Base-by-base conservation (phyloP, 352 stramenopile species). In the Phytophthora quininea region DNA sequence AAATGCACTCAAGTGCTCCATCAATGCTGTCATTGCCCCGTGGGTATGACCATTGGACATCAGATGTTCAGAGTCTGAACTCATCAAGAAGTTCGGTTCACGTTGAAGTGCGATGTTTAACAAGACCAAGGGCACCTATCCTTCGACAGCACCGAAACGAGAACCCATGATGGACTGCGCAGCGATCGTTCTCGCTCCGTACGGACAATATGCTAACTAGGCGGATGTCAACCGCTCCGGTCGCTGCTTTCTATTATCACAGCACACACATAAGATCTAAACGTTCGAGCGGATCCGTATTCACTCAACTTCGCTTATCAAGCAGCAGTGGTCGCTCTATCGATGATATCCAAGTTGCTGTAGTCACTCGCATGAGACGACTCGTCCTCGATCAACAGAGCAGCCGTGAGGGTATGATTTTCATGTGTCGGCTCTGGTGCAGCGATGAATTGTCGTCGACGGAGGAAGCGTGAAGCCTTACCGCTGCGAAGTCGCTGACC, bases 401-500 rank as follows among this genome's bases (percentile, higher is more conserved):
- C 56, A 32, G 57, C 29, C 32, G 63, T 58, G 9, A 76, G 43
- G 15, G 43, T 54, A 40, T 62, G 54, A 35, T 47, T 65, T 9
- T 69, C 64, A 15, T 49, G 24, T 0, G 33, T 62, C 11, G 42
- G 31, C 31, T 63, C 54, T 0, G 53, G 49, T 7, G 58, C 43
- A 51, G 63, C 43, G 40, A 63, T 59, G 35, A 54, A 65, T 45
- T 64, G 51, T 49, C 56, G 52, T 10, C 43, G 40, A 19, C 42
- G 60, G 46, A 37, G 62, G 14, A 76, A 73, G 11, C 54, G 43
- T 31, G 64, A 69, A 0, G 45, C 35, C 29, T 61, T 62, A 10
- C 75, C 37, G n/a, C 12, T 66, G 32, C 58, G 37, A 12, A 76
- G 49, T 1, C 79, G 70, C 63, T 90, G 84, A 8, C 79, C 81